Base-by-base conservation (phyloP, 768 basidiomycete genomes). In the Pleurotus platypus region DNA sequence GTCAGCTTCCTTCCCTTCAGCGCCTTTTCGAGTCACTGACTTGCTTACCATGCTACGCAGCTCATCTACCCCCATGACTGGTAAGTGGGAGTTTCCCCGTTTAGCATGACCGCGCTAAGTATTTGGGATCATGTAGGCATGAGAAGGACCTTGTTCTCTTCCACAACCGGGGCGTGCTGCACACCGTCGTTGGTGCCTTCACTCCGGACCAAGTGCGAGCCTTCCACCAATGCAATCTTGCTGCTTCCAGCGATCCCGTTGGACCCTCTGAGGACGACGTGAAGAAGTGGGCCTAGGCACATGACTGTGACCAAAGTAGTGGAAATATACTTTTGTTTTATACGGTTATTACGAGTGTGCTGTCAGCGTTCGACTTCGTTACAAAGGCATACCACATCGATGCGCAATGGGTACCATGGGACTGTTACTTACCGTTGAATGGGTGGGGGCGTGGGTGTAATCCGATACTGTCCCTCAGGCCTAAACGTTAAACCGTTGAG, bases 41-140 rank as follows among this genome's bases (percentile, higher is more conserved):
- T 2, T 47, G 24, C 22, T 27, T 6, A 13, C 45, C 53, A 38
- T 9, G 3, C 3, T 46, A 40, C 50, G 20, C 61, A 89, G 83
- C 76, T 91, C 24, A 85, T 96, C 30, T 96, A 95, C 69, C 87
- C 92, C 0, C 92, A 94, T 64, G 90, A 94, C 64, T 95, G 94
- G 92, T 80, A 58, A 62, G 71, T 64, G 11, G 30, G 27, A 26
- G 15, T 15, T 49, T 49, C 30, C 8, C 30, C 30, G 30, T 35
- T 35, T 11, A 35, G 11, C 30, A 35, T 35, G 30, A 35, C 30
- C 30, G 2, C 30, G 30, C 30, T 45, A 22, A 37, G 12, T 46
- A 27, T 5, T 2, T 46, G 13, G 7, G 3, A 15, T 48, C 38
- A 4, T 38, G n/a, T 46, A 77, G 75, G 77, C 67, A 60, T 42